Evolutionary conservation across 2,329 filamentous ascomycete genomes (phyloP).

Genomic region (Dendrostoma leiphaemia): DNA sequence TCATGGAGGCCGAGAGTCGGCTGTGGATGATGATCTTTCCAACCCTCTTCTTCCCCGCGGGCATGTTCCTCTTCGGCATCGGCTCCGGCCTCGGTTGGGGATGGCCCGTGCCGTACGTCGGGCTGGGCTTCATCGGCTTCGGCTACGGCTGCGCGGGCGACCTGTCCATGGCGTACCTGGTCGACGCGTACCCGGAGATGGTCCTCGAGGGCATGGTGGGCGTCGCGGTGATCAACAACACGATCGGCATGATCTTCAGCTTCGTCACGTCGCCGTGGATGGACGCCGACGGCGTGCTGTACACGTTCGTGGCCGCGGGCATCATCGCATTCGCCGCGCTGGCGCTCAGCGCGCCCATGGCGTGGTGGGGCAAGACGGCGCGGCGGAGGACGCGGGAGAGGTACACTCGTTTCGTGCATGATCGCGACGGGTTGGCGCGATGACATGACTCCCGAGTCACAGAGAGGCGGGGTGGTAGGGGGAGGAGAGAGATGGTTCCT

Average conservation of each 20-base stretch:
- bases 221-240: conserved; percentile 37
- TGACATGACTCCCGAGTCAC: background rate
- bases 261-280: conserved; percentile 19
- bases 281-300: conserved; percentile 8
- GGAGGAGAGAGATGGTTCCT: too few relatives aligned
- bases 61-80: conserved; percentile 48
- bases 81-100: conserved; percentile 45
- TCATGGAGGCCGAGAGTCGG: conserved; percentile 30
- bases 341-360: conserved; percentile 51
- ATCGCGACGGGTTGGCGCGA: conserved; percentile 37
- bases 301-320: conserved; percentile 37
- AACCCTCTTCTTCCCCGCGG: conserved; percentile 39
- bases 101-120: conserved; percentile 42
- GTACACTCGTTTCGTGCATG: conserved; percentile 45
- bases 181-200: conserved; percentile 47
- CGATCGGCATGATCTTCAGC: conserved; percentile 17
- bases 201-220: conserved; percentile 48
- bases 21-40: conserved; percentile 31
- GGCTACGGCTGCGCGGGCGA: conserved; percentile 43
- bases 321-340: conserved; percentile 50
- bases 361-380: conserved; percentile 49
- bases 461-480: background rate
- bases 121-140: conserved; percentile 43
- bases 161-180: conserved; percentile 42
- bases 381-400: conserved; percentile 45